Percentiles rank a stretch among this genome's conserved stretches.
Evolutionary conservation across 2,329 filamentous ascomycete genomes (phyloP).

Genomic region (Ophiostoma sp.): DNA sequence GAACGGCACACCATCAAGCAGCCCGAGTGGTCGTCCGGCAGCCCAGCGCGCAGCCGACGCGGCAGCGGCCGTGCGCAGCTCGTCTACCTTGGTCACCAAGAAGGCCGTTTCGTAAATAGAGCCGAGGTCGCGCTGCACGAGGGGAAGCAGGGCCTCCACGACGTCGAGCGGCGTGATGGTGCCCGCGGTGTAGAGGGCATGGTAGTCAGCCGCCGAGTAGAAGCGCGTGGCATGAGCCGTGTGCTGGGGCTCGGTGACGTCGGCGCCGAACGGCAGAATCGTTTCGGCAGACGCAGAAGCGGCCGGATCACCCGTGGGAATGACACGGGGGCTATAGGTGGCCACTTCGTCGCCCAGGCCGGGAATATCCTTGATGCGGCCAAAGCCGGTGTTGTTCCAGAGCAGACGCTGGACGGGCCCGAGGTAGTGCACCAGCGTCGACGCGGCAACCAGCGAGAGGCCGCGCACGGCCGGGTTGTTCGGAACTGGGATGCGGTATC

Average conservation of each 20-base stretch:
- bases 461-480: constrained; percentile 68
- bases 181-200: constrained; percentile 65
- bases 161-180: constrained; percentile 67
- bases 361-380: constrained; percentile 42
- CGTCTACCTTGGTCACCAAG: constrained; percentile 58
- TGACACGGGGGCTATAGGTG: constrained; percentile 35
- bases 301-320: constrained; percentile 28
- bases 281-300: constrained; percentile 27
- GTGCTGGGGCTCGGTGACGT: constrained; percentile 38
- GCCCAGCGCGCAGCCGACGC: constrained; percentile 69
- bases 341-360: constrained; percentile 42
- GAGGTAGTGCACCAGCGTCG: constrained; percentile 49
- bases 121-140: constrained; percentile 57
- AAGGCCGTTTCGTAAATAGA: constrained; percentile 65
- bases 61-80: constrained; percentile 61
- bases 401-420: constrained; percentile 57
- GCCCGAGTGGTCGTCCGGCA: constrained; percentile 56
- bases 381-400: constrained; percentile 63
- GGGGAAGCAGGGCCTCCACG: constrained; percentile 61
- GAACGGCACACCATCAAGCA: constrained; percentile 76
- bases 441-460: constrained; percentile 52
- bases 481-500: constrained; percentile 38
- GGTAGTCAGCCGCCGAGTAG: constrained; percentile 70
- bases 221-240: constrained; percentile 47
- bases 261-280: constrained; percentile 39